Base-by-base conservation (phyloP, 75 land plant genomes). In the Cryptomeria japonica region DNA sequence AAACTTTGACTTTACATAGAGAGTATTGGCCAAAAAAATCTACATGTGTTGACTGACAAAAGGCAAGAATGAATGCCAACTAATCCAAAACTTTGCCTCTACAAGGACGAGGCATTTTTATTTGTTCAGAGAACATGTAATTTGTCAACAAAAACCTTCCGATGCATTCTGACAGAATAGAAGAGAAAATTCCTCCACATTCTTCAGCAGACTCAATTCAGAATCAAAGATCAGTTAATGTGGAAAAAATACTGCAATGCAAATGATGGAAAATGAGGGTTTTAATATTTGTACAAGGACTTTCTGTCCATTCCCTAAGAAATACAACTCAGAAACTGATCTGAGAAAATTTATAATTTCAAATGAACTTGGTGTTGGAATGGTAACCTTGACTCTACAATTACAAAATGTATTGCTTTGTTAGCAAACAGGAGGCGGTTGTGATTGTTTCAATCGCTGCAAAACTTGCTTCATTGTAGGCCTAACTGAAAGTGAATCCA, bases 381-480 rank as follows among this genome's bases (percentile, higher is more conserved):
- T 82, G 8, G 49, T 46, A 13, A 82, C 51, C 51, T 82, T 82
- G 47, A 46, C 84, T 82, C 84, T 82, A 82, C 32, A 44, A 46
- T 82, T 82, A 82, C 84, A 82, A 44, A 82, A 82, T n/a, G 25
- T 31, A 10, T 25, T 22, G 32, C 46, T 28, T n/a, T 28, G 51
- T n/a, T 82, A 82, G 84, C 46, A 46, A 39, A 82, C 16, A 28
- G 78, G 37, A 11, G 91, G 78, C 4, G 87, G 88, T 31, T 87
- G 91, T 28, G 86, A 56, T 42, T 53, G 88, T 79, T 89, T 93
- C 91, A 96, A 76, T 34, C 88, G 88, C 78, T 94, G 92, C 15
- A 93, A 95, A 73, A 96, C 98, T 73, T 93, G 91, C 88, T 87
- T 92, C 98, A 96, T 96, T 51, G 95, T 86, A 56, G 97, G 97